These are phyloP conservation scores for Noccaea caerulescens DNA, from an alignment of 345 rosid species.

Conservation along the genomic window DNA sequence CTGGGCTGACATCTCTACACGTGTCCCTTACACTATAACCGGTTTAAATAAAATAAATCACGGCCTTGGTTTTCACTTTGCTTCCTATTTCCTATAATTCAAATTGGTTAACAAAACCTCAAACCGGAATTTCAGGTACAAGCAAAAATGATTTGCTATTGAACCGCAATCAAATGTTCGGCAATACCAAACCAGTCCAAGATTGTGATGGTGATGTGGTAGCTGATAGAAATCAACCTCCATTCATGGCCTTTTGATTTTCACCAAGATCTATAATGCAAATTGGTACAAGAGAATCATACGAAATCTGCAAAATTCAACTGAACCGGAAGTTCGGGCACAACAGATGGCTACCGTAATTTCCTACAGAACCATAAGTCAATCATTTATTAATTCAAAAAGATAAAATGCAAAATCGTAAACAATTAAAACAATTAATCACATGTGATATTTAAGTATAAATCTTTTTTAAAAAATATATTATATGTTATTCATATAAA, in stretches of 20 bases:
- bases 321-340: too few species aligned
- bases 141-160: neutral
- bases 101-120: neutral
- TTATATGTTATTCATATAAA: too few species aligned
- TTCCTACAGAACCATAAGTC: too few species aligned
- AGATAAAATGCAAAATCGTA: too few species aligned
- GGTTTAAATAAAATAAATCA: slow-evolving; percentile 3
- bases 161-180: neutral
- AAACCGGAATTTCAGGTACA: slow-evolving; percentile 1
- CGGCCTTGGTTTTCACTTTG: neutral
- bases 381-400: too few species aligned
- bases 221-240: neutral
- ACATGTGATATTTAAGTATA: too few species aligned
- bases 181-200: slow-evolving; percentile 13
- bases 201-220: neutral
- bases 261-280: neutral
- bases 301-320: neutral
- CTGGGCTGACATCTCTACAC: too few species aligned
- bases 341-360: too few species aligned
- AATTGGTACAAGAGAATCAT: neutral
- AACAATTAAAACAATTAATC: too few species aligned
- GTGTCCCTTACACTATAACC: neutral
- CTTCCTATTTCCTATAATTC: neutral
- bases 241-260: neutral
- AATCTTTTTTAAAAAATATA: too few species aligned